Base-by-base conservation (phyloP, 108 stramenopile species). In the Fragilariopsis cylindrus region DNA sequence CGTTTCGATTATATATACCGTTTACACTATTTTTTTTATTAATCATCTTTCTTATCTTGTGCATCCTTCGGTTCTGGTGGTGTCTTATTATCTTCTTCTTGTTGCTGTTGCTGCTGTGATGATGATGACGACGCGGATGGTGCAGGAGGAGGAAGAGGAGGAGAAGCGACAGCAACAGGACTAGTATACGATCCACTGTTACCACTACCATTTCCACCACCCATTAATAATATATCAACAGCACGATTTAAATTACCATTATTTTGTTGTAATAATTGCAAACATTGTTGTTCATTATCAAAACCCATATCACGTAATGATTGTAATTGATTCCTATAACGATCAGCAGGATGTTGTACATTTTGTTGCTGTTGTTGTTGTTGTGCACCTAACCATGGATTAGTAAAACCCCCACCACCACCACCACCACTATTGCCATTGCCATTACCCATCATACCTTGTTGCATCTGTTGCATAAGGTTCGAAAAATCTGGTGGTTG, bases 181-280 rank as follows among this genome's bases (percentile, higher is more conserved):
- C 70, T 39, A 8, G 82, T 73, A 30, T 30, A 30, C 21, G 21
- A 30, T 30, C 21, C 21, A 30, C 21, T 30, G 21, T 30, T 30
- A 30, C 30, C 30, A 30, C 30, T 30, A 30, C 30, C 30, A 30
- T 30, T 30, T 30, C 30, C 30, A 30, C 30, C 30, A 47, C 69
- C 73, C 77, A 77, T 81, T 53, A 97, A 64, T 60, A 97, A 66
- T 58, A 76, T 70, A 80, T 97, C 94, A 40, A 97, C 87, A 6
- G 94, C 96, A 16, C 90, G 79, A 68, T 94, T 92, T 44, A 95
- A 62, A 85, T 97, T 94, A 48, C 96, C 96, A 78, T 92, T 81
- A 80, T 71, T 82, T 15, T 73, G 67, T 42, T 82, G 57, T 71
- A 97, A 80, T 21, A 90, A 92, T 42, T 74, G 79, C 62, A 96